Conservation (phyloP, 2,329 filamentous ascomycete genomes). For the Drechslerella coelobrocha region DNA sequence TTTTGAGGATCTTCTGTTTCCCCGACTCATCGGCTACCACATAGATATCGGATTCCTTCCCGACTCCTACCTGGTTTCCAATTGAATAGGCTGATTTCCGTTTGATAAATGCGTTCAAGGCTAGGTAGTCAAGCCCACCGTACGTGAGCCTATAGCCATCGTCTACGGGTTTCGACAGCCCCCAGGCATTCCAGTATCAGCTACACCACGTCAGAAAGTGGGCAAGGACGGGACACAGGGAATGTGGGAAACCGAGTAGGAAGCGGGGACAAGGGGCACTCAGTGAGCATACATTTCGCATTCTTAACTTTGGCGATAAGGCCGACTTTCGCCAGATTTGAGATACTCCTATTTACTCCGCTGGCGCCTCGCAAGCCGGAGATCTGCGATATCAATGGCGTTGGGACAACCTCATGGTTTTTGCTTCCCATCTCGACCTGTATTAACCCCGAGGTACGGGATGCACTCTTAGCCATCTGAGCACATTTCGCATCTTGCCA, state of each 20-base stretch:
- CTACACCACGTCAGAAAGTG: constrained; percentile 37
- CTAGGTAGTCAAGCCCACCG: constrained; percentile 96
- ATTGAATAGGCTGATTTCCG: constrained; percentile 85
- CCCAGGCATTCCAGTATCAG: constrained; percentile 31
- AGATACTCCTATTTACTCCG: constrained; percentile 85
- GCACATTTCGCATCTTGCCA: constrained; percentile 26
- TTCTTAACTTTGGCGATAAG: constrained; percentile 94
- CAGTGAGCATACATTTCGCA: constrained; percentile 70
- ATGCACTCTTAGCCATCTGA: constrained; percentile 55
- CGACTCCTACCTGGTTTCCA: constrained; percentile 91
- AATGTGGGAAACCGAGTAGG: constrained; percentile 13
- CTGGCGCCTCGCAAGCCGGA: constrained; percentile 78
- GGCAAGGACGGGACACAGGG: constrained; percentile 1
- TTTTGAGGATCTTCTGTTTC: constrained; percentile 84
- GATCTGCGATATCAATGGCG: constrained; percentile 81
- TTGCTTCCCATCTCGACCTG: constrained; percentile 92
- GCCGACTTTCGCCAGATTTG: constrained; percentile 85
- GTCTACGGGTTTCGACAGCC: constrained; percentile 60
- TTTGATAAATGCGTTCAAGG: constrained; percentile 85
- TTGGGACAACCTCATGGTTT: constrained; percentile 97
- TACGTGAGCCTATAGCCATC: constrained; percentile 97
- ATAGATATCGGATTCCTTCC: constrained; percentile 97
- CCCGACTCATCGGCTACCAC: constrained; percentile 83
- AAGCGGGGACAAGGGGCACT: constrained; percentile 30
- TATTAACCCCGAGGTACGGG: constrained; percentile 50